Evolutionary conservation across 2,329 filamentous ascomycete species (phyloP).

Genomic region (Metarhizium album): DNA sequence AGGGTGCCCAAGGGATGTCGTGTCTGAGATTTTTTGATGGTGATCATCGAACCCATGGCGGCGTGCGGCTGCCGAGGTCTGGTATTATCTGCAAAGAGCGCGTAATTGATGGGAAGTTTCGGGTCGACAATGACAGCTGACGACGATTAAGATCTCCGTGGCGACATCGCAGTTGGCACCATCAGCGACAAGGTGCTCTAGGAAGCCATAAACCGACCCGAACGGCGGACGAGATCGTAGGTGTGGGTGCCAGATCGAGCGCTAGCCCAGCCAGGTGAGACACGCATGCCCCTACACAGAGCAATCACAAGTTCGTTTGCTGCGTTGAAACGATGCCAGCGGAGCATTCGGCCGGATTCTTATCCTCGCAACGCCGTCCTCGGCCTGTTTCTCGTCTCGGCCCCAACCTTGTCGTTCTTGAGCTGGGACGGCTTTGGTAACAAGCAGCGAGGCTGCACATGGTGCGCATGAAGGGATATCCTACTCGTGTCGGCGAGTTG

Average conservation of each 20-base stretch:
- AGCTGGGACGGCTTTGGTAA: too few relatives aligned
- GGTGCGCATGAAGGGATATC: not conserved
- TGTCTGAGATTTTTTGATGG: too few relatives aligned
- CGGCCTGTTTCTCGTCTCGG: too few relatives aligned
- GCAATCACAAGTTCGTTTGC: not conserved
- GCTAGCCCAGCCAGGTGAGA: not conserved
- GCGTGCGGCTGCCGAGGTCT: not conserved
- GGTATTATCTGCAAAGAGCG: not conserved
- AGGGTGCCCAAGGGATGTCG: too few relatives aligned
- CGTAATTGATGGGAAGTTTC: not conserved
- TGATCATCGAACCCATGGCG: not conserved
- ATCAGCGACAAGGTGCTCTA: not conserved
- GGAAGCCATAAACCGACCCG: too few relatives aligned
- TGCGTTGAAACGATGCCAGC: not conserved
- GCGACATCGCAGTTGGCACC: not conserved
- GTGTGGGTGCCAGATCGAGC: not conserved
- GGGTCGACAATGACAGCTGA: not conserved
- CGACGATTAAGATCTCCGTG: not conserved
- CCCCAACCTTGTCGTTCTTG: too few relatives aligned
- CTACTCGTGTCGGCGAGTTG: too few relatives aligned
- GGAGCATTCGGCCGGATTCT: not conserved
- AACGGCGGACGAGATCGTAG: not conserved
- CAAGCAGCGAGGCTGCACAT: too few relatives aligned
- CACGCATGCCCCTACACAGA: not conserved
- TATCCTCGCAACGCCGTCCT: too few relatives aligned